Base-by-base conservation (phyloP, 2,329 filamentous ascomycete species). In the Echinosphaeria canescens region DNA sequence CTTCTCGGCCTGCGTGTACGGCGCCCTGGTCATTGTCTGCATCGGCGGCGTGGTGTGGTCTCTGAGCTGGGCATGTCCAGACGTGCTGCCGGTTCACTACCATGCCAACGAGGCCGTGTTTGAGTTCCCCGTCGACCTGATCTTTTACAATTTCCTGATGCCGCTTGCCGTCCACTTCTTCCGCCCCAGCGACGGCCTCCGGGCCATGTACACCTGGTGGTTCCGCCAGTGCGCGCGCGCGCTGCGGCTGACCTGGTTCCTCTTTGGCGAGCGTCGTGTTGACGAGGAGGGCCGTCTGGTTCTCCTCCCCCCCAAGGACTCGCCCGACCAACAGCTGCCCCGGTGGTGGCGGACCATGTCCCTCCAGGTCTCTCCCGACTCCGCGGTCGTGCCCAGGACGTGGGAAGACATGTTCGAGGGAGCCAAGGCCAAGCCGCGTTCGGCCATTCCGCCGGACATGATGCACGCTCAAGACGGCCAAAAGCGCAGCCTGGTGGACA, bases 141-240 rank as follows among this genome's bases (percentile, higher is more conserved):
- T 98, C 11, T 88, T 95, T 44, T 98, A 93, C 59, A 95, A 95
- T 48, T 91, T 93, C 45, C 55, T 93, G 25, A 88, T 93, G 58
- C 88, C 88, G 0, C 53, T 92, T 26, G 72, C 84, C 10, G 68
- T 95, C 37, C 75, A 68, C 38, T 72, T 81, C 38, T 74, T 92
- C 48, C 79, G 76, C 42, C 84, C 85, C 2, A 81, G 79, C 27
- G 76, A 91, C 41, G 75, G 69, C 1, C 55, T 98, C 3, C 76
- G 91, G 37, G 56, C 62, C 29, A 74, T 93, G 58, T 98, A 92
- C 44, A 73, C 71, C 6, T 95, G 85, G 85, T 98, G 88, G 81
- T 92, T 98, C 52, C 73, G 75, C 36, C 70, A 66, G 38, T 92
- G 84, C 43, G 88, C 84, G 10, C 63, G 79, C 27, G 54, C 60